phyloP scores from a whole-genome alignment of 1,284 basidiomycete species.

The Kalmanozyma brasiliensis region DNA sequence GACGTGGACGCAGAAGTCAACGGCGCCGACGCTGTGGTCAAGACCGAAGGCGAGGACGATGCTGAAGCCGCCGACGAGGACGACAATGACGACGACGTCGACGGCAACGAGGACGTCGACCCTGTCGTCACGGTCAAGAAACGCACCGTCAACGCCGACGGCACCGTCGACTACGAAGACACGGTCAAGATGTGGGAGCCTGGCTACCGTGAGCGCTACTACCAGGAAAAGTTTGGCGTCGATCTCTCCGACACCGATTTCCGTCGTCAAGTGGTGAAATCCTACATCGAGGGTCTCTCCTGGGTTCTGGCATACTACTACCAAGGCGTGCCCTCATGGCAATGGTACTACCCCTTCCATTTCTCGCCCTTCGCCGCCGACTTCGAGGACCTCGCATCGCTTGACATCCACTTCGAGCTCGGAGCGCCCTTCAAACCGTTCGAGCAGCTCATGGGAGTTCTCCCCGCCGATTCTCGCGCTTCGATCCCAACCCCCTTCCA shows the following conservation, averaged over 20 bases:
- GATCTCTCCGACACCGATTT: conserved; percentile 79
- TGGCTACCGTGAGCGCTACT: conserved; percentile 90
- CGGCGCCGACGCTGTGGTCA: conserved; percentile 8
- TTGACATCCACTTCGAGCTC: conserved; percentile 81
- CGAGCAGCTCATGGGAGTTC: conserved; percentile 97
- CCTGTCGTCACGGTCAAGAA: conserved; percentile 51
- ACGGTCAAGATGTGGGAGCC: conserved; percentile 80
- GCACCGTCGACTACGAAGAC: conserved; percentile 85
- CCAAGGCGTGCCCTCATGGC: conserved; percentile 94
- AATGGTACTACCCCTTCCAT: conserved; percentile 99
- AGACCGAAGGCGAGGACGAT: conserved; percentile 9
- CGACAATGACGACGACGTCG: conserved; percentile 73
- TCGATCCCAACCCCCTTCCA: conserved; percentile 91
- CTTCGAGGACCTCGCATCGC: conserved; percentile 78
- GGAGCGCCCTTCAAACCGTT: conserved; percentile 95
- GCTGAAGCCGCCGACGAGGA: conserved; percentile 67
- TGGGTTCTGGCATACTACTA: conserved; percentile 99
- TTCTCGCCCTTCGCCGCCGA: conserved; percentile 98
- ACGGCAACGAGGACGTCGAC: conserved; percentile 51
- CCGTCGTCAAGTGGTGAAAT: conserved; percentile 79
- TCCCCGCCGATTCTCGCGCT: conserved; percentile 87
- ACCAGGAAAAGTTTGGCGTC: conserved; percentile 89
- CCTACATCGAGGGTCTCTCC: conserved; percentile 91
- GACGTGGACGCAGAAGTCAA: conserved; percentile 63
- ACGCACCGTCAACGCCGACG: conserved; percentile 64